These are phyloP conservation scores for Epicoccum nigrum DNA, from an alignment of 2,329 filamentous ascomycete genomes.

Conservation along the genomic window DNA sequence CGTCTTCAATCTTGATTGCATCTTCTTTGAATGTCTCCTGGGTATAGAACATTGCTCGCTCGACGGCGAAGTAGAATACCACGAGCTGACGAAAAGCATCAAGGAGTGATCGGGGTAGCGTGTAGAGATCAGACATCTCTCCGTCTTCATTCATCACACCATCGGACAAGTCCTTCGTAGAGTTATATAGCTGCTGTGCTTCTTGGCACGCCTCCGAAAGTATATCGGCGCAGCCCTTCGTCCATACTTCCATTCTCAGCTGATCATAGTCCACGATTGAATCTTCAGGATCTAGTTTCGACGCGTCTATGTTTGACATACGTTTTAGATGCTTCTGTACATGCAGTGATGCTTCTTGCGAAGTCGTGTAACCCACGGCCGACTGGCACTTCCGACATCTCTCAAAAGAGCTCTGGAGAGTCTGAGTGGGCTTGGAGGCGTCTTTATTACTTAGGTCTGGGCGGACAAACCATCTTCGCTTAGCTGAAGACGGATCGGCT, in stretches of 20 bases:
- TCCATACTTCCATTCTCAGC: slow-evolving; percentile 27
- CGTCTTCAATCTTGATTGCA: background rate
- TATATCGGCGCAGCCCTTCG: slow-evolving; percentile 21
- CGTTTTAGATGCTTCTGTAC: slow-evolving; percentile 24
- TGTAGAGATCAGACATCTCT: slow-evolving; percentile 33
- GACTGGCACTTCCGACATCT: slow-evolving; percentile 28
- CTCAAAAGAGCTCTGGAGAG: slow-evolving; percentile 19
- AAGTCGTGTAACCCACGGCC: slow-evolving; percentile 14
- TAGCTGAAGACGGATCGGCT: background rate
- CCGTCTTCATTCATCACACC: slow-evolving; percentile 37
- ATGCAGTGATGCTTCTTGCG: slow-evolving; percentile 30
- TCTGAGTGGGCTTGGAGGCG: background rate
- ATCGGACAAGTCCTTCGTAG: slow-evolving; percentile 30
- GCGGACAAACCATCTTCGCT: slow-evolving; percentile 30
- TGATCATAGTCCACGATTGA: slow-evolving; percentile 33
- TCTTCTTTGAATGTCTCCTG: slow-evolving; percentile 1
- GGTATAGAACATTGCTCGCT: slow-evolving; percentile 32
- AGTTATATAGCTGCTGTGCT: slow-evolving; percentile 17
- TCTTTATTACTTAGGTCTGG: background rate
- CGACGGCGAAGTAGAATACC: slow-evolving; percentile 35
- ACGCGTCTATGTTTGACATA: background rate
- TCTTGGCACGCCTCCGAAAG: slow-evolving; percentile 22
- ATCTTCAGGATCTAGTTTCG: slow-evolving; percentile 13
- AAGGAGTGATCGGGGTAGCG: slow-evolving; percentile 29
- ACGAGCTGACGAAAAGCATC: slow-evolving; percentile 30